phyloP scores from a whole-genome alignment of 768 basidiomycete genomes.

The Russula vinacea region DNA sequence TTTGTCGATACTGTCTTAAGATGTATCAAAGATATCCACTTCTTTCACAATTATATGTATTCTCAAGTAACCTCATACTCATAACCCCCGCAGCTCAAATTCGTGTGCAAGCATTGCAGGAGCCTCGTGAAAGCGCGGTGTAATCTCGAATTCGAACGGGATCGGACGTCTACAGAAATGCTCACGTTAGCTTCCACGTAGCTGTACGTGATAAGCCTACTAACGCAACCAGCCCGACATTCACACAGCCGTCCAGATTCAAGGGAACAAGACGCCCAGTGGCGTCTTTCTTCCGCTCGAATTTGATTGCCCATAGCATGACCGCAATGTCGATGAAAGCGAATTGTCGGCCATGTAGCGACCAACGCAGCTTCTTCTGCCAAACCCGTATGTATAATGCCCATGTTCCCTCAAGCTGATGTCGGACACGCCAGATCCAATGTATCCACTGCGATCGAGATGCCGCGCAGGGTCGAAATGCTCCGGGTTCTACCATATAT shows the following conservation, averaged over 20 bases:
- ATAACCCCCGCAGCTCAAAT: neutral
- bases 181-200: neutral
- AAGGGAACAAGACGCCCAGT: neutral
- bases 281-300: conserved; percentile 15
- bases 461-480: conserved; percentile 31
- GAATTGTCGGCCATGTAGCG: conserved; percentile 31
- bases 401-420: conserved; percentile 32
- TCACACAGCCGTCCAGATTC: conserved; percentile 4
- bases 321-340: conserved; percentile 37
- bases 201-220: neutral
- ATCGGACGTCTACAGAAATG: neutral
- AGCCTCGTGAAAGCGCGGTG: neutral
- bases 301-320: conserved; percentile 32
- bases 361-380: conserved; percentile 26
- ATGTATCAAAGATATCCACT: too few relatives aligned
- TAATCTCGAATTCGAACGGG: neutral
- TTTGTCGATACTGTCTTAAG: too few relatives aligned
- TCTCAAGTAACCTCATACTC: neutral
- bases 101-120: neutral
- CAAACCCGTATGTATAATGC: conserved; percentile 30
- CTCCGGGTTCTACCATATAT: conserved; percentile 32
- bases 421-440: conserved; percentile 22
- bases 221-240: conserved; percentile 10
- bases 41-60: too few relatives aligned
- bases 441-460: conserved; percentile 31